Percentiles rank a stretch among this genome's conserved stretches.
These are phyloP conservation scores for Fusarium pseudograminearum DNA, from an alignment of 2,329 filamentous ascomycete species.

Conservation along the genomic window DNA sequence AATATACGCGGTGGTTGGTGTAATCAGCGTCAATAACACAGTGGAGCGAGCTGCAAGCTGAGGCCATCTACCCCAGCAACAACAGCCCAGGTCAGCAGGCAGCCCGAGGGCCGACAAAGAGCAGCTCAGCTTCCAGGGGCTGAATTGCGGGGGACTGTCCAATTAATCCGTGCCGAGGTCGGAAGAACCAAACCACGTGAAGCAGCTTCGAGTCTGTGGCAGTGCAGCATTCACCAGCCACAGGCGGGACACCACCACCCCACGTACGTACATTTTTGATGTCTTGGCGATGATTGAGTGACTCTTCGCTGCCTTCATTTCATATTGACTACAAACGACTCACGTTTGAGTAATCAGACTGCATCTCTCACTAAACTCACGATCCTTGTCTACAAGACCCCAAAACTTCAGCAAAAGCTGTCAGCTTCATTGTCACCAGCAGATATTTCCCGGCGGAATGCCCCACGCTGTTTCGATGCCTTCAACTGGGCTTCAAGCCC, in stretches of 20 bases:
- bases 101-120: constrained; percentile 45
- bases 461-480: constrained; percentile 81
- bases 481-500: constrained; percentile 81
- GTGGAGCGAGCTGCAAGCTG: constrained; percentile 44
- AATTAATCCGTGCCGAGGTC: constrained; percentile 49
- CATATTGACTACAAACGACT: constrained; percentile 40
- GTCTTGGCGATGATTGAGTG: constrained; percentile 46
- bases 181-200: constrained; percentile 38
- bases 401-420: background rate
- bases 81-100: constrained; percentile 36
- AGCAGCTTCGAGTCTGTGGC: constrained; percentile 28
- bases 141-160: constrained; percentile 41
- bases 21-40: constrained; percentile 46
- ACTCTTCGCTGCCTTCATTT: constrained; percentile 48
- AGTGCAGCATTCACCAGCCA: constrained; percentile 34
- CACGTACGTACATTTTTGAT: constrained; percentile 44
- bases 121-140: constrained; percentile 45
- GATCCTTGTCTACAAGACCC: background rate
- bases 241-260: constrained; percentile 41
- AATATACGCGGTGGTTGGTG: constrained; percentile 49
- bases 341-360: constrained; percentile 8
- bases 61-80: constrained; percentile 48
- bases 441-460: constrained; percentile 61
- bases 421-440: constrained; percentile 2
- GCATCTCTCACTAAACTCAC: background rate